Conservation (phyloP, 75 land plant genomes). For the Gnetum montanum region DNA sequence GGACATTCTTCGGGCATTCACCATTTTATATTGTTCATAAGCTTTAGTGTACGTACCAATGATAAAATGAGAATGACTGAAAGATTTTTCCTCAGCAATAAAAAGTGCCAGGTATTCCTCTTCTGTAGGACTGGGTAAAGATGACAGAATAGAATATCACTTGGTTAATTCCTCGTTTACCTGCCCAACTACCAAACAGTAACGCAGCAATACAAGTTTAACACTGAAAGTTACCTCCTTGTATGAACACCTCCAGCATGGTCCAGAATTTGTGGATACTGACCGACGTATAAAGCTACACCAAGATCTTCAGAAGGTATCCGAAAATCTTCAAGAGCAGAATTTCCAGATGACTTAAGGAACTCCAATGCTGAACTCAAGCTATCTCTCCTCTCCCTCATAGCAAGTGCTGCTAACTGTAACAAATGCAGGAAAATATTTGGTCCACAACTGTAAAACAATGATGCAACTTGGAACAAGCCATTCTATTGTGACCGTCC, state of each 20-base stretch:
- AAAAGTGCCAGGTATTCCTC: constrained; percentile 58
- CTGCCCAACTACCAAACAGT: neutral
- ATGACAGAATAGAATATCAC: neutral
- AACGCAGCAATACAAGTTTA: too few species aligned
- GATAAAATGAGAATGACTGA: constrained; percentile 67
- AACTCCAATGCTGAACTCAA: constrained; percentile 26
- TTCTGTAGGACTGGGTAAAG: constrained; percentile 79
- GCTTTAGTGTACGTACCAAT: constrained; percentile 74
- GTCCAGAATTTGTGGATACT: constrained; percentile 57
- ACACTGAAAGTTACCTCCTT: constrained; percentile 40
- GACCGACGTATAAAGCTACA: constrained; percentile 81
- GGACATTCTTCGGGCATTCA: constrained; percentile 47
- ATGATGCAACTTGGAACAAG: too few species aligned
- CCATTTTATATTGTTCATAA: constrained; percentile 52
- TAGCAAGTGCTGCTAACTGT: constrained; percentile 76
- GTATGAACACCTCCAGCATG: constrained; percentile 28
- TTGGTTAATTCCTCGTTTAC: neutral
- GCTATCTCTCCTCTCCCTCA: constrained; percentile 56
- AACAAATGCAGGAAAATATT: too few species aligned
- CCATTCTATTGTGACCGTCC: too few species aligned
- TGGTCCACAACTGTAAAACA: too few species aligned
- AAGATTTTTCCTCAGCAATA: constrained; percentile 58
- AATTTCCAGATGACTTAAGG: constrained; percentile 24
- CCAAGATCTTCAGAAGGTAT: constrained; percentile 47
- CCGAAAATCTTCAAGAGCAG: constrained; percentile 27